Base-by-base conservation (phyloP, 129 eudicot genomes). In the Chrysanthemum makinoi region DNA sequence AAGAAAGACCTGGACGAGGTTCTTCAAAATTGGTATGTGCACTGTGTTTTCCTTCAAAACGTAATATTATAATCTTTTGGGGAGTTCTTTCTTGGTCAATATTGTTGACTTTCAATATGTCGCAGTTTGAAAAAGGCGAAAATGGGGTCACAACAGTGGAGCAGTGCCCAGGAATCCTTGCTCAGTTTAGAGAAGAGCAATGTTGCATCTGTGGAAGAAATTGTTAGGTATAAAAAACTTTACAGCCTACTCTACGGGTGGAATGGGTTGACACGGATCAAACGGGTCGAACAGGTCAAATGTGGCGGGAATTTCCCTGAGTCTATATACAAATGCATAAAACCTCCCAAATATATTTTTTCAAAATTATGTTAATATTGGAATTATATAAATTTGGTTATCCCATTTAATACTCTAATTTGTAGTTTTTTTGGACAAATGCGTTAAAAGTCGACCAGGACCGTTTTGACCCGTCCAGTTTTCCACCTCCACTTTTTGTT, bases 71-170 rank as follows among this genome's bases (percentile, higher is more conserved):
- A 60, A 26, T 60, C 4, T 18, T 30, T 24, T 5, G 15, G 24
- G 8, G 15, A 16, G n/a, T 22, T 43, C 22, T 39, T 64, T n/a
- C 7, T 8, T 9, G 43, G 51, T 2, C 14, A 10, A 16, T 64
- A n/a, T 39, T 64, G n/a, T 20, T 64, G 43, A 35, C 51, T 64
- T 64, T 64, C 15, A 0, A 10, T 24, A 9, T 16, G 8, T 65
- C 71, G 15, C 89, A 95, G 97, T 80, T 72, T 90, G 85, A 75
- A 83, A 73, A 85, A 90, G 89, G 87, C 89, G 5, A 81, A 87
- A 85, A 72, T 87, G 84, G 94, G 97, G 17, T 86, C 90, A 49
- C 87, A 84, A 72, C 99, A 95, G 35, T 95, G 99, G 99, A 84
- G 73, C 62, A 86, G 73, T 65, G 99, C 99, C 28, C 91, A 95